These are phyloP conservation scores for Coemansia sp. DNA, from an alignment of 192 early-diverging fungal species.

Conservation along the genomic window DNA sequence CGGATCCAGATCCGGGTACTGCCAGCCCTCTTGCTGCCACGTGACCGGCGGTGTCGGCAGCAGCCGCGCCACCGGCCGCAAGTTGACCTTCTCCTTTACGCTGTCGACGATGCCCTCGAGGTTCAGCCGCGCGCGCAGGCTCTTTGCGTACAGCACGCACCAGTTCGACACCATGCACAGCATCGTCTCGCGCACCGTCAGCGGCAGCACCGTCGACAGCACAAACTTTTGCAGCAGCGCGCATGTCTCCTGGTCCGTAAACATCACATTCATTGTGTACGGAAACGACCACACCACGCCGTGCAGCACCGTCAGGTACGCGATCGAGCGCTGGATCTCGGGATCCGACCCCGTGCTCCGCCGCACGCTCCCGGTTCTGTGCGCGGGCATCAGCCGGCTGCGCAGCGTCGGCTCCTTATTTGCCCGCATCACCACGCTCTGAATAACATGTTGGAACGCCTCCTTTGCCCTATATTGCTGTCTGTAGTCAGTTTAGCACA, in stretches of 20 bases:
- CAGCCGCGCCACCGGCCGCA: slow-evolving; percentile 21
- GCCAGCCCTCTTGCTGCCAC: slow-evolving; percentile 26
- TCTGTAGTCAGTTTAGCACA: background rate
- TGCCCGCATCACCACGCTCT: slow-evolving; percentile 18
- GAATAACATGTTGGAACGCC: slow-evolving; percentile 33
- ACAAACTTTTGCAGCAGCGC: slow-evolving; percentile 22
- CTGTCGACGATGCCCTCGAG: slow-evolving; percentile 39
- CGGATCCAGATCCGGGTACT: slow-evolving; percentile 14
- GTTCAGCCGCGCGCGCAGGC: slow-evolving; percentile 23
- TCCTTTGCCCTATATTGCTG: slow-evolving; percentile 29
- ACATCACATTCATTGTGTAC: slow-evolving; percentile 27
- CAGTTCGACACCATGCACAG: slow-evolving; percentile 50
- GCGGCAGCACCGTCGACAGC: slow-evolving; percentile 19
- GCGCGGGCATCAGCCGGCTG: slow-evolving; percentile 20
- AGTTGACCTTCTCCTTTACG: slow-evolving; percentile 21
- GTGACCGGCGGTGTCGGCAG: slow-evolving; percentile 28
- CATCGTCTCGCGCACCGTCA: slow-evolving; percentile 44
- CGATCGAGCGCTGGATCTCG: slow-evolving; percentile 19
- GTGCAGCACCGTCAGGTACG: slow-evolving; percentile 39
- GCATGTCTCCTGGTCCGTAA: slow-evolving; percentile 25
- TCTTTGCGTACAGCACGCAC: slow-evolving; percentile 33
- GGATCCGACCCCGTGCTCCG: slow-evolving; percentile 4
- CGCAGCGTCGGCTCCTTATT: slow-evolving; percentile 27
- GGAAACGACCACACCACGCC: slow-evolving; percentile 48
- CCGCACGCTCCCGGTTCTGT: slow-evolving; percentile 1